Percentiles rank a stretch among this genome's conserved stretches.
These are phyloP conservation scores for Cicer pinnatifidum DNA, from an alignment of 306 rosid genomes.

Conservation along the genomic window DNA sequence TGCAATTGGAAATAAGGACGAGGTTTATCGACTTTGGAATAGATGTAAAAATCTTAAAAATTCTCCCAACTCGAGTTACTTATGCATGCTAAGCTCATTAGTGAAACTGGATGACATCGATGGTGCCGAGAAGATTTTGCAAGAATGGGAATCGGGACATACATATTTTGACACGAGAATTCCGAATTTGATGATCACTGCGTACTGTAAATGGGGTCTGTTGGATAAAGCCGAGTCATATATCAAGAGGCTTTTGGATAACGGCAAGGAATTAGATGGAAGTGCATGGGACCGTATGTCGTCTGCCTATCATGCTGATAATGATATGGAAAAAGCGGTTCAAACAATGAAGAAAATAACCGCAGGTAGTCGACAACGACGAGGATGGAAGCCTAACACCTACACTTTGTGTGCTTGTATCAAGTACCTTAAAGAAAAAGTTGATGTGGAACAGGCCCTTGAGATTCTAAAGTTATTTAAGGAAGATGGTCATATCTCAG, in stretches of 20 bases:
- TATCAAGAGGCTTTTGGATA: constrained; percentile 53
- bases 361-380: constrained; percentile 39
- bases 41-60: constrained; percentile 39
- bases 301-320: constrained; percentile 45
- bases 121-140: constrained; percentile 64
- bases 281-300: constrained; percentile 60
- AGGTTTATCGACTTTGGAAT: constrained; percentile 71
- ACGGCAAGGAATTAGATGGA: constrained; percentile 54
- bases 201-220: constrained; percentile 62
- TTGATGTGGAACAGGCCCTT: constrained; percentile 53
- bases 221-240: constrained; percentile 60
- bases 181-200: constrained; percentile 60
- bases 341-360: constrained; percentile 59
- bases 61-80: constrained; percentile 52
- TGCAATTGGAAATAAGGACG: constrained; percentile 58
- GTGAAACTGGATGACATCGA: constrained; percentile 67
- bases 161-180: constrained; percentile 55
- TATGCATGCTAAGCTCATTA: constrained; percentile 60
- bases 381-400: constrained; percentile 45
- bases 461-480: constrained; percentile 51
- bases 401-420: constrained; percentile 53
- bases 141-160: constrained; percentile 65
- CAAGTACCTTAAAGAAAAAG: constrained; percentile 63
- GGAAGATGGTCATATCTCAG: constrained; percentile 41
- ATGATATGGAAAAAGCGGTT: constrained; percentile 64